Base-by-base conservation (phyloP, 495 filamentous ascomycete species). In the Podospora bellae-mahoneyi region DNA sequence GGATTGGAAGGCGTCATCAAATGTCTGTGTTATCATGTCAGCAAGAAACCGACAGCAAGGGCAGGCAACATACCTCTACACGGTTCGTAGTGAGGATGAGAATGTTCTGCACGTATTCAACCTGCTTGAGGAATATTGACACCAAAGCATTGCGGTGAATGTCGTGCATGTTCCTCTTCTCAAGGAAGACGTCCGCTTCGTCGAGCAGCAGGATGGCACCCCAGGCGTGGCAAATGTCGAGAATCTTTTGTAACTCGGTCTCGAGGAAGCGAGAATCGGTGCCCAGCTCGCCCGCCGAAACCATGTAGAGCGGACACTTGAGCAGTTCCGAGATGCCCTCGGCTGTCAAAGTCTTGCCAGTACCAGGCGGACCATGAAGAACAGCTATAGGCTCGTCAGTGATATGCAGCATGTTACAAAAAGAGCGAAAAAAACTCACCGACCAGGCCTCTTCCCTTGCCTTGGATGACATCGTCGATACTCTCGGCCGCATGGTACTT, bases 211-310 rank as follows among this genome's bases (percentile, higher is more conserved):
- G 81, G 30, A 93, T 87, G 3, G 92, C 92, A 19, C 91, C 93
- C 93, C 93, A 96, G 2, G 87, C 87, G 75, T 94, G 92, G 19
- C 91, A 91, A 61, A 96, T 91, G 69, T 96, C 91, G 53, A 97
- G 84, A 63, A 96, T 94, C 75, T 90, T 90, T 69, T 90, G 89
- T 18, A 97, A 84, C 71, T 94, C 89, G n/a, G 78, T 79, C 76
- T 96, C 93, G 7, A 97, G 83, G 19, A 83, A 86, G n/a, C 88
- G 82, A 3, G 90, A 86, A 73, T 94, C 89, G 0, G 91, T 96
- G 56, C 93, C 93, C 1, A 96, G 79, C 71, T 95, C 92, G 39
- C 92, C 92, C 2, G 91, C 91, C 58, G 85, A 88, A 66, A 95
- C 91, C 87, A 90, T 92, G 75, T 96, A 96, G 13, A 97, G 79